phyloP scores from a whole-genome alignment of 192 early-diverging fungal genomes.

The Dimargaris cristalligena region DNA sequence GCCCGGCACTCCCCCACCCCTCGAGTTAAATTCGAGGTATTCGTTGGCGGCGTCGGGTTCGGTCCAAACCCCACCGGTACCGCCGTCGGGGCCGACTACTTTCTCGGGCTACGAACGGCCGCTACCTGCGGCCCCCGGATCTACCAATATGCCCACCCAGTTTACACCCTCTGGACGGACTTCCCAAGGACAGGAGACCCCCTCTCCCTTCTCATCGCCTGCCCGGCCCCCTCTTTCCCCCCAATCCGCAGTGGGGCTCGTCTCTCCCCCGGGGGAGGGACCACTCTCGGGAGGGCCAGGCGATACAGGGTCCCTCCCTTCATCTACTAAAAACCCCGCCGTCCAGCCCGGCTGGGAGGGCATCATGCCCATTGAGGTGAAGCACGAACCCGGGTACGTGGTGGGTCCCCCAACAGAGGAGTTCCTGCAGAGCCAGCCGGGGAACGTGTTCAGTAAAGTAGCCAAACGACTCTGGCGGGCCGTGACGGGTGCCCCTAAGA shows the following conservation, averaged over 20 bases:
- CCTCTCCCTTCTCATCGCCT: too few relatives aligned
- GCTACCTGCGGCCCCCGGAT: conserved; percentile 1
- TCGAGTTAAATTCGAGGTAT: too few relatives aligned
- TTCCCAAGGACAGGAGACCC: too few relatives aligned
- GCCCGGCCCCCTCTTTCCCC: too few relatives aligned
- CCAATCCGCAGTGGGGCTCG: too few relatives aligned
- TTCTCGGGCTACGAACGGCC: conserved; percentile 7
- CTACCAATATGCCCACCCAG: neutral
- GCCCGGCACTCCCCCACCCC: too few relatives aligned
- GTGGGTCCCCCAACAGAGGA: conserved; percentile 7
- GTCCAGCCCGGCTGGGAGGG: conserved; percentile 6
- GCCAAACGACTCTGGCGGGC: conserved; percentile 8
- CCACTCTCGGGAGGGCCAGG: too few relatives aligned
- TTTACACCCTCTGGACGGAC: too few relatives aligned
- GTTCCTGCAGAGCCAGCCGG: neutral
- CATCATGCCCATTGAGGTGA: conserved; percentile 10
- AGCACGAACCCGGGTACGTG: neutral
- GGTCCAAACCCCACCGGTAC: neutral
- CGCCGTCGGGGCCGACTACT: neutral
- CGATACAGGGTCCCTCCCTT: too few relatives aligned
- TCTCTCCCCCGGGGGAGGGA: too few relatives aligned
- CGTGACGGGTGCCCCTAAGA: neutral
- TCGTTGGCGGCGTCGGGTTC: neutral
- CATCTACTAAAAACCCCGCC: too few relatives aligned
- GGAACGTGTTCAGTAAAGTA: neutral